Evolutionary conservation across 1,284 basidiomycete genomes (phyloP).

Genomic region (Leccinum huronense): DNA sequence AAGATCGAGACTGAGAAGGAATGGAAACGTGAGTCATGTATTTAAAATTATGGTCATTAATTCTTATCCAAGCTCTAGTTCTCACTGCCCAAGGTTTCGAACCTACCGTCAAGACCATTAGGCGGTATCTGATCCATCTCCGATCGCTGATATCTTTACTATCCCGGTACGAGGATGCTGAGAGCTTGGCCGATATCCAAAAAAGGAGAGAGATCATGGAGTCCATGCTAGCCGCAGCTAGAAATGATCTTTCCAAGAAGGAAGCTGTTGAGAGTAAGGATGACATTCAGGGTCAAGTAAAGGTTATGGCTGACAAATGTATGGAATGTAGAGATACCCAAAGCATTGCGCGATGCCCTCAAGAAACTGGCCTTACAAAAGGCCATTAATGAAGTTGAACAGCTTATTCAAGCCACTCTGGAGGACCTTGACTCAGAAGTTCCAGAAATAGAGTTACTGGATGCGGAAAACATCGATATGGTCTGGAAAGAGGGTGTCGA

Average conservation of each 20-base stretch:
- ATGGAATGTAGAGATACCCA: background rate
- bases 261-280: background rate
- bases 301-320: background rate
- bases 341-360: background rate
- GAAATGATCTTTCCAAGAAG: background rate
- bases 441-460: background rate
- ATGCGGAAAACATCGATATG: background rate
- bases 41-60: background rate
- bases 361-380: background rate
- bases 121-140: background rate
- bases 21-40: background rate
- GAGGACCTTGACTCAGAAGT: background rate
- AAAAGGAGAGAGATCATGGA: background rate
- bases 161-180: background rate
- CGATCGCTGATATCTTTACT: background rate
- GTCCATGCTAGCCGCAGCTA: background rate
- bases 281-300: background rate
- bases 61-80: background rate
- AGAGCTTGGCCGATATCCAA: background rate
- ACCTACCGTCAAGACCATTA: background rate
- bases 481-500: background rate
- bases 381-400: background rate
- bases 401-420: background rate
- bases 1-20: background rate
- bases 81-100: background rate